Conservation (phyloP, 2,329 filamentous ascomycete species). For the Stromatinia cepivora region DNA sequence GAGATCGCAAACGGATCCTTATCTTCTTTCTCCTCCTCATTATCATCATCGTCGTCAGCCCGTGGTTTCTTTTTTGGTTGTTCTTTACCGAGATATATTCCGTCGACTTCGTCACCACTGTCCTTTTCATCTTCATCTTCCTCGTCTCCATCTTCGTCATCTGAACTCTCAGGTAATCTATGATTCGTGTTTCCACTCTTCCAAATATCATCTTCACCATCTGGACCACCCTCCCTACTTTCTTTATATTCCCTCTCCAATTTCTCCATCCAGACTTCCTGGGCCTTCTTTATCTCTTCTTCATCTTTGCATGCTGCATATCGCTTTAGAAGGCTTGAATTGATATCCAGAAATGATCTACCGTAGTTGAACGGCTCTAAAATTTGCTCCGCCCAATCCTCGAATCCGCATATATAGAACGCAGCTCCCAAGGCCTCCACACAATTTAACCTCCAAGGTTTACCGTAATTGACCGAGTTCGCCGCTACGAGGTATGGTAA, state of each 20-base stretch:
- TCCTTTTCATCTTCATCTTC: conserved; percentile 50
- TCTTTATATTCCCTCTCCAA: conserved; percentile 87
- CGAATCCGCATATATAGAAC: conserved; percentile 88
- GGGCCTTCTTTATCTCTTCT: conserved; percentile 76
- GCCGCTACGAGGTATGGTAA: conserved; percentile 94
- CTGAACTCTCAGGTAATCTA: conserved; percentile 52
- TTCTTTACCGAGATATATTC: conserved; percentile 61
- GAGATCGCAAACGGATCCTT: conserved; percentile 63
- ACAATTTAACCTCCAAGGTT: conserved; percentile 92
- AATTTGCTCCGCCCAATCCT: conserved; percentile 85
- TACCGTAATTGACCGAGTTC: conserved; percentile 96
- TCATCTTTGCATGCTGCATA: conserved; percentile 85
- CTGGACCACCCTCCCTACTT: conserved; percentile 65
- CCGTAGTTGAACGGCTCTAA: conserved; percentile 87
- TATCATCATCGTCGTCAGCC: conserved; percentile 45
- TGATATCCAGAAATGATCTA: conserved; percentile 85
- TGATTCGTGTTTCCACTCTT: conserved; percentile 87
- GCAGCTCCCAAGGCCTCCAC: conserved; percentile 91
- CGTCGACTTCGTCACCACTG: conserved; percentile 51
- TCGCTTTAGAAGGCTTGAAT: conserved; percentile 73
- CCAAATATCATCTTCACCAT: conserved; percentile 74
- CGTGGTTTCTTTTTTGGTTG: conserved; percentile 45
- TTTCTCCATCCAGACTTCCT: conserved; percentile 85
- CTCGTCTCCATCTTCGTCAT: conserved; percentile 50
- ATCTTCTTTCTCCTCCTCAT: conserved; percentile 59